Evolutionary conservation across 2,329 filamentous ascomycete genomes (phyloP).

Genomic region (Ophiostoma pallidulum): DNA sequence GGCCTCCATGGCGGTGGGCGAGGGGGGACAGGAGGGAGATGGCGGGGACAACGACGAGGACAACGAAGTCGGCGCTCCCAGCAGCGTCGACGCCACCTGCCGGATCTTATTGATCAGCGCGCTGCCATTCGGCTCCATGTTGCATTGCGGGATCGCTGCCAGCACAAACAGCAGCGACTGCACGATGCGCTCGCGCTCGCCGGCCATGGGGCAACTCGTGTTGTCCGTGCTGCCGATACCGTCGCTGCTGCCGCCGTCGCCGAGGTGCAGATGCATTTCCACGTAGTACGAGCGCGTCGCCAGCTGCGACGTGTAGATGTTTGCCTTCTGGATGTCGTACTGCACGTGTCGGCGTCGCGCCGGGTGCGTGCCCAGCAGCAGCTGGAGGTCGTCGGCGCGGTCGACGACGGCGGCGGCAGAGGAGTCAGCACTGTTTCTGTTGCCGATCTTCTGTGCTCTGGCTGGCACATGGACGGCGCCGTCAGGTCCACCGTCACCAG

Average conservation of each 20-base stretch:
- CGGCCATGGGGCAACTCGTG: constrained; percentile 53
- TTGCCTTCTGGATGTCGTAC: constrained; percentile 85
- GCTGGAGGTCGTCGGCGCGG: constrained; percentile 41
- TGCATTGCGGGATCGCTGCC: constrained; percentile 69
- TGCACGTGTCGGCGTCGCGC: constrained; percentile 51
- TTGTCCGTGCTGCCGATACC: constrained; percentile 29
- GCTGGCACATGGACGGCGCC: too few species aligned
- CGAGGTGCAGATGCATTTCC: constrained; percentile 73
- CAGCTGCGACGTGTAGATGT: constrained; percentile 75
- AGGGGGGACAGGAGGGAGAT: too few species aligned
- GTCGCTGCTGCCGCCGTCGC: constrained; percentile 39
- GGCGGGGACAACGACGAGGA: not conserved
- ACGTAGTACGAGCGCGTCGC: constrained; percentile 77
- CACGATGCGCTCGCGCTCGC: constrained; percentile 73
- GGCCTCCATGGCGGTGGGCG: constrained; percentile 46
- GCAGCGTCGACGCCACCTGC: constrained; percentile 69
- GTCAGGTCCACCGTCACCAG: constrained; percentile 14
- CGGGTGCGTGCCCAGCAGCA: constrained; percentile 39
- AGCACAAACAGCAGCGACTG: constrained; percentile 68
- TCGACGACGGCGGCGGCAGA: constrained; percentile 25
- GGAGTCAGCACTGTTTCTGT: too few species aligned
- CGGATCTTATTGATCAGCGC: constrained; percentile 74
- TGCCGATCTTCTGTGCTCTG: too few species aligned
- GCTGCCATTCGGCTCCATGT: constrained; percentile 65
- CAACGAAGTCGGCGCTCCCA: constrained; percentile 26